Conservation (phyloP, 1,284 basidiomycete species). For the Fistulina hepatica region DNA sequence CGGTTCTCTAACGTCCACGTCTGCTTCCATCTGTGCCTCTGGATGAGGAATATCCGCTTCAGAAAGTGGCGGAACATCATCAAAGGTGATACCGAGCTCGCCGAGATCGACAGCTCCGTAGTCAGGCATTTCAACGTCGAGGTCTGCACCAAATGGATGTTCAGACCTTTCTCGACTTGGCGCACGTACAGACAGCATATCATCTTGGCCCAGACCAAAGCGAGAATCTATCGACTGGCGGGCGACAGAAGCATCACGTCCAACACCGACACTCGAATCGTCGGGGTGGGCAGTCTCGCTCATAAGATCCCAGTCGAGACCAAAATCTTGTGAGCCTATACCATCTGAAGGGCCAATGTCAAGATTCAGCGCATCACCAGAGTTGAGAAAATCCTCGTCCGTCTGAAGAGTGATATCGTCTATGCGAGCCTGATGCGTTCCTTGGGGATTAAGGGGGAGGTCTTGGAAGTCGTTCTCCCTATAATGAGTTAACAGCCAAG, state of each 20-base stretch:
- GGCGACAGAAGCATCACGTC: conserved; percentile 53
- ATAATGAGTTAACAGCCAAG: conserved; percentile 2
- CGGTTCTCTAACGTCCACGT: too few relatives aligned
- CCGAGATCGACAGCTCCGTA: conserved; percentile 22
- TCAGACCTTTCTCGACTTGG: conserved; percentile 54
- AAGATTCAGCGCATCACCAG: conserved; percentile 44
- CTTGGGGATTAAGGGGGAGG: conserved; percentile 51
- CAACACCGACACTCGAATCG: conserved; percentile 55
- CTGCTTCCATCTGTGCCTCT: too few relatives aligned
- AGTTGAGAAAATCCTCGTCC: conserved; percentile 46
- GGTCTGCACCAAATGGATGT: conserved; percentile 48
- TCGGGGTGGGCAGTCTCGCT: conserved; percentile 25
- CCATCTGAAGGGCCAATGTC: conserved; percentile 70
- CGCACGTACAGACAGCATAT: conserved; percentile 43
- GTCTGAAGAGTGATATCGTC: conserved; percentile 78
- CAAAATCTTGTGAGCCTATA: conserved; percentile 81
- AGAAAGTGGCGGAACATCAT: conserved; percentile 30
- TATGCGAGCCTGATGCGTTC: conserved; percentile 69
- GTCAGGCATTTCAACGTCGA: conserved; percentile 48
- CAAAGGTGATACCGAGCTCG: conserved; percentile 66
- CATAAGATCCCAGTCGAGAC: conserved; percentile 58
- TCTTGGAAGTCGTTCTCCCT: conserved; percentile 73
- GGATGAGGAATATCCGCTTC: conserved; percentile 25
- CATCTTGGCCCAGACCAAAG: conserved; percentile 37
- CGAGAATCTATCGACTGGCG: conserved; percentile 53